phyloP scores from a whole-genome alignment of 768 basidiomycete species.

The Russula lepida region DNA sequence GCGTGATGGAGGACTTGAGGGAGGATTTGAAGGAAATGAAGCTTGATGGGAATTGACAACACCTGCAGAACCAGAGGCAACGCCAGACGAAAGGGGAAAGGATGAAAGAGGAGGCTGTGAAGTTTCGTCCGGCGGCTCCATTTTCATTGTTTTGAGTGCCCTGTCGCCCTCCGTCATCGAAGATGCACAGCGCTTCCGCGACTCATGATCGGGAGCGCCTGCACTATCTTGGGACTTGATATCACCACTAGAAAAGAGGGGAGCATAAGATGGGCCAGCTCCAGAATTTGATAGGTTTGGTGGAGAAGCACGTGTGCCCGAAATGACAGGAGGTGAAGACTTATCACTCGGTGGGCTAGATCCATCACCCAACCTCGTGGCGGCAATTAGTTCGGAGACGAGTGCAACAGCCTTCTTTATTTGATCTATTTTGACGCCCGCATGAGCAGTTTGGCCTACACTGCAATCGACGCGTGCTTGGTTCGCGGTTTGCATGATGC shows the following conservation, averaged over 20 bases:
- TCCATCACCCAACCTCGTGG: constrained; percentile 31
- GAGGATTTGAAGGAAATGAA: constrained; percentile 20
- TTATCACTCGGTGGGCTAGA: constrained; percentile 26
- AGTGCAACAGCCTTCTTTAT: constrained; percentile 46
- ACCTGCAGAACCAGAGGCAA: constrained; percentile 16
- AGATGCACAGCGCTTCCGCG: constrained; percentile 46
- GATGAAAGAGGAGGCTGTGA: constrained; percentile 22
- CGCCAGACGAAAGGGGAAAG: constrained; percentile 21
- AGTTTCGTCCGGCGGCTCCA: constrained; percentile 40
- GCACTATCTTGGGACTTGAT: constrained; percentile 25
- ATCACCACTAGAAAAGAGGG: constrained; percentile 20
- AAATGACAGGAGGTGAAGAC: constrained; percentile 13
- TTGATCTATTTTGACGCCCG: constrained; percentile 44
- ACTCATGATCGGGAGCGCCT: constrained; percentile 32
- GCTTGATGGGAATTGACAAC: constrained; percentile 14
- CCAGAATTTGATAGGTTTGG: constrained; percentile 12
- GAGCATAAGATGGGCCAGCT: constrained; percentile 16
- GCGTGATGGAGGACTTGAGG: constrained; percentile 25
- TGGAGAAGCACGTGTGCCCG: constrained; percentile 18
- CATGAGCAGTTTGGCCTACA: constrained; percentile 38
- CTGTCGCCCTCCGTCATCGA: constrained; percentile 37
- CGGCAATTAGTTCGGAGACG: constrained; percentile 48
- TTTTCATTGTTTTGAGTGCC: constrained; percentile 39
- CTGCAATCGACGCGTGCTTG: constrained; percentile 47
- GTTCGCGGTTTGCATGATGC: constrained; percentile 54